Evolutionary conservation across 2,329 filamentous ascomycete species (phyloP).

Genomic region (Aureobasidium sp.): DNA sequence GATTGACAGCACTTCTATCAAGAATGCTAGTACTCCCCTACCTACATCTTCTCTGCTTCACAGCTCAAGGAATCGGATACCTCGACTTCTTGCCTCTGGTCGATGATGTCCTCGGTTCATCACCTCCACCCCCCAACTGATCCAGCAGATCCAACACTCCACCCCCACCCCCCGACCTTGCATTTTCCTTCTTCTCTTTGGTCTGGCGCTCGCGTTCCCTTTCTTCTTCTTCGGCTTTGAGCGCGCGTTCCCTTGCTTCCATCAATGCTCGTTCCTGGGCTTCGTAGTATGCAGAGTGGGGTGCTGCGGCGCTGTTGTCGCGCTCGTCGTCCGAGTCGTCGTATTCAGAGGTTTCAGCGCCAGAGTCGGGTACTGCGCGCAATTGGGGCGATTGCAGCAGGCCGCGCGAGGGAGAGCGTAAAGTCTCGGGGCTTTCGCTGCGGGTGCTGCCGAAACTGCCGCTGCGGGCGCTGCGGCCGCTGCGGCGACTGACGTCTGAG

Average conservation of each 20-base stretch:
- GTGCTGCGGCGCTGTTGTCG: slow-evolving; percentile 1
- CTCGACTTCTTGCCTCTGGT: slow-evolving; percentile 9
- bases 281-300: slow-evolving; percentile 22
- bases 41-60: not conserved
- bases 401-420: slow-evolving; percentile 17
- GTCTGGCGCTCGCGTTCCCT: slow-evolving; percentile 22
- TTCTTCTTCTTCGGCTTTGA: slow-evolving; percentile 28
- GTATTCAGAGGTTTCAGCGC: slow-evolving; percentile 20
- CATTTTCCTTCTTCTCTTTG: slow-evolving; percentile 20
- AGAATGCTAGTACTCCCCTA: not conserved
- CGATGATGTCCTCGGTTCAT: not conserved
- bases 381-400: slow-evolving; percentile 30
- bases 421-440: slow-evolving; percentile 18
- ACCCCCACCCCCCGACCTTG: not conserved
- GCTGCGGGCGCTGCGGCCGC: slow-evolving; percentile 44
- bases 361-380: slow-evolving; percentile 20
- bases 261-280: slow-evolving; percentile 30
- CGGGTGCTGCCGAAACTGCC: slow-evolving; percentile 41
- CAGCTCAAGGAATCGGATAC: slow-evolving; percentile 4
- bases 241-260: slow-evolving; percentile 28
- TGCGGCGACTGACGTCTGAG: slow-evolving; percentile 20
- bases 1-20: not conserved
- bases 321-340: slow-evolving; percentile 25
- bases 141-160: not conserved
- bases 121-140: not conserved